Conservation (phyloP, 148 eudicot species). For the Fagopyrum tataricum region DNA sequence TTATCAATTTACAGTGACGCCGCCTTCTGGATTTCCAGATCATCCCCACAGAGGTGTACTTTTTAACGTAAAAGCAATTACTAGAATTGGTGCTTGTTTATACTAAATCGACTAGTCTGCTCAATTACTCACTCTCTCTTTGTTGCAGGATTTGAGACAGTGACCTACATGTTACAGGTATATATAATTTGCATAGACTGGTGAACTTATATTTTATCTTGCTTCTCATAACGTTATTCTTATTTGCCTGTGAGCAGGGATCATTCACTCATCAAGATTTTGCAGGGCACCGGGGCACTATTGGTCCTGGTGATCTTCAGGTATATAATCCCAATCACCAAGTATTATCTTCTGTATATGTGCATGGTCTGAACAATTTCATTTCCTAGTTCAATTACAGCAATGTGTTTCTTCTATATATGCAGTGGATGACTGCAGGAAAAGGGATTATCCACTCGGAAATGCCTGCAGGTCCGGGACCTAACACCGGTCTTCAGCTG, state of each 20-base stretch:
- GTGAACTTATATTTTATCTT: neutral
- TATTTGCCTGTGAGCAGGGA: constrained; percentile 41
- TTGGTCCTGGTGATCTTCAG: constrained; percentile 82
- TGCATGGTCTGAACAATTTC: neutral
- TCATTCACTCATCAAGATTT: constrained; percentile 91
- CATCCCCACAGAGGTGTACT: constrained; percentile 86
- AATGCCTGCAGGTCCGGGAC: constrained; percentile 82
- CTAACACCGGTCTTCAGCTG: constrained; percentile 75
- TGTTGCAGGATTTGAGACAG: constrained; percentile 88
- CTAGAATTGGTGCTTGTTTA: neutral
- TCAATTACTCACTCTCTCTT: neutral
- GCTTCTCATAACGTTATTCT: neutral
- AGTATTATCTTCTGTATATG: neutral
- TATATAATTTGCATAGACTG: neutral
- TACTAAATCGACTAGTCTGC: neutral
- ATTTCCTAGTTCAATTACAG: neutral
- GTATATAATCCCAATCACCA: constrained; percentile 22
- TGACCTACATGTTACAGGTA: constrained; percentile 91
- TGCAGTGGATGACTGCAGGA: constrained; percentile 99
- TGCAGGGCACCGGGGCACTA: constrained; percentile 79
- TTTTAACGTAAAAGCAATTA: neutral
- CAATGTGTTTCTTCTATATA: neutral
- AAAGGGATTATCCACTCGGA: constrained; percentile 96
- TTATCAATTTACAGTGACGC: constrained; percentile 48
- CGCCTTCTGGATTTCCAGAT: constrained; percentile 97